phyloP scores from a whole-genome alignment of 2,329 filamentous ascomycete genomes.

The Pezicula carpinea region DNA sequence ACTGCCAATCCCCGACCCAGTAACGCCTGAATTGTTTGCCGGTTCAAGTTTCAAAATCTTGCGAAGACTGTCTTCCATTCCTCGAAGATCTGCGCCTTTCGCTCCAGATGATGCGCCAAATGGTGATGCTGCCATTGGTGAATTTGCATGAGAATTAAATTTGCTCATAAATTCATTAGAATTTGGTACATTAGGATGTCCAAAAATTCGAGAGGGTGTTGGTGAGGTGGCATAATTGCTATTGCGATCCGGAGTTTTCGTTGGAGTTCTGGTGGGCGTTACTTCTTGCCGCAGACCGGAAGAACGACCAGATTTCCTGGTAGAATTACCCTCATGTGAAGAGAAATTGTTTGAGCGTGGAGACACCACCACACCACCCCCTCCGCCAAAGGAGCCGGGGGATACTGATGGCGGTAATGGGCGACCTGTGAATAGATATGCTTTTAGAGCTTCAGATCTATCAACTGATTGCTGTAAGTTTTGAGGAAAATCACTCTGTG shows the following conservation, averaged over 20 bases:
- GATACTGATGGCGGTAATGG: conserved; percentile 12
- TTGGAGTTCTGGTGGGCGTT: conserved; percentile 24
- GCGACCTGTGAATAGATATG: conserved; percentile 46
- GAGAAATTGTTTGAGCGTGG: conserved; percentile 9
- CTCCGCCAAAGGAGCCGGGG: neutral
- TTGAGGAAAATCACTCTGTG: conserved; percentile 9
- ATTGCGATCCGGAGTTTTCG: conserved; percentile 19
- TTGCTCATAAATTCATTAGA: conserved; percentile 10
- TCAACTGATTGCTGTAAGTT: conserved; percentile 23
- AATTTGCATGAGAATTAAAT: conserved; percentile 12
- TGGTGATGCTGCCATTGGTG: conserved; percentile 12
- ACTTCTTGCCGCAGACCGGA: conserved; percentile 30
- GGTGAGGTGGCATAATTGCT: conserved; percentile 13
- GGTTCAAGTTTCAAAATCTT: conserved; percentile 28
- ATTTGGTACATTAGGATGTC: conserved; percentile 9
- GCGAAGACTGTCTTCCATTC: conserved; percentile 30
- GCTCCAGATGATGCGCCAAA: conserved; percentile 15
- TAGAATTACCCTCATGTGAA: conserved; percentile 11
- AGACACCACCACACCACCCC: conserved; percentile 9
- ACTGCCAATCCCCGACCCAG: conserved; percentile 3
- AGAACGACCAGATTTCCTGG: conserved; percentile 17
- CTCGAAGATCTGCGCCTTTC: conserved; percentile 21
- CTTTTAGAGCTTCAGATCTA: conserved; percentile 49
- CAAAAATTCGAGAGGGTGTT: conserved; percentile 17
- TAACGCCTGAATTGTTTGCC: conserved; percentile 11